These are phyloP conservation scores for Punica granatum DNA, from an alignment of 345 rosid genomes.

Conservation along the genomic window DNA sequence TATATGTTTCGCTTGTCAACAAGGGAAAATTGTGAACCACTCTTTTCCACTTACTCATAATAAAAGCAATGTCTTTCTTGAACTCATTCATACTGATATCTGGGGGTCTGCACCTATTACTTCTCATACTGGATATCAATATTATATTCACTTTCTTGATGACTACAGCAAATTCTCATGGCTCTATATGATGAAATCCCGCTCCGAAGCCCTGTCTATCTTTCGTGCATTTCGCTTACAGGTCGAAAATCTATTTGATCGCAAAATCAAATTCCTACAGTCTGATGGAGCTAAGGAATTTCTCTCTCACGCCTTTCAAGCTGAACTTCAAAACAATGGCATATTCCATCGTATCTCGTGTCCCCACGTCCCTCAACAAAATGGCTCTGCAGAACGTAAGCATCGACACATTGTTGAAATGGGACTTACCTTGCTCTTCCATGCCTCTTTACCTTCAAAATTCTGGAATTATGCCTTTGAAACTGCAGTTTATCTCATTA, in stretches of 20 bases:
- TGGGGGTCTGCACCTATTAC: conserved; percentile 1
- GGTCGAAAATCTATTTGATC: neutral
- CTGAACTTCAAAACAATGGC: neutral
- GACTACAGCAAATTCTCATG: neutral
- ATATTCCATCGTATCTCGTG: neutral
- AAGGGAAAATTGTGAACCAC: neutral
- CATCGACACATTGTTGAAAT: conserved; percentile 3
- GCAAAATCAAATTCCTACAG: neutral
- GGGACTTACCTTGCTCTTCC: neutral
- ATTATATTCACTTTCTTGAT: conserved; percentile 1
- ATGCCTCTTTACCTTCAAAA: neutral
- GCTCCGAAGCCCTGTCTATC: neutral
- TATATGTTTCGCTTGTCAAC: conserved; percentile 1
- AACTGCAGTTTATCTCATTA: neutral
- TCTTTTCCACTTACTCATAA: no score
- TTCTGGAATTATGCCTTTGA: conserved; percentile 1
- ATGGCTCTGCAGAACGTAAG: conserved; percentile 3
- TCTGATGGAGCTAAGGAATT: conserved; percentile 2
- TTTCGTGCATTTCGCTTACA: neutral
- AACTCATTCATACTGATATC: neutral
- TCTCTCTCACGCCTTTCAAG: neutral
- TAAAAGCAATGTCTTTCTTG: no score
- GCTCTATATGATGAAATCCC: neutral
- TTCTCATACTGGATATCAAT: neutral
- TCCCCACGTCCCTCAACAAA: conserved; percentile 1